Evolutionary conservation across 495 filamentous ascomycete species (phyloP), one percentile per base, ranked within the genome.

Genomic region (Aspergillus nidulans): DNA sequence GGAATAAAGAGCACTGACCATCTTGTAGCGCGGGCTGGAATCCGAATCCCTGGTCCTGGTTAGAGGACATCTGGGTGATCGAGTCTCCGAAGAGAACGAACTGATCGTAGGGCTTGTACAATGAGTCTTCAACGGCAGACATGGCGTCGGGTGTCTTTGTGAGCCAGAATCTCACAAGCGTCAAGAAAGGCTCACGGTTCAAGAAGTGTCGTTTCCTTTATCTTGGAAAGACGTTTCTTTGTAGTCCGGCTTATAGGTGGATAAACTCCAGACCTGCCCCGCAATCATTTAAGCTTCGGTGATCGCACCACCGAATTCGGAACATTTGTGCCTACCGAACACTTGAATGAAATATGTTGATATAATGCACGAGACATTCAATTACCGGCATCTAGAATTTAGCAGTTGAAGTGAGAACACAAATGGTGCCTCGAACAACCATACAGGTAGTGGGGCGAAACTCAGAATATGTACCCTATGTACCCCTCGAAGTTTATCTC

Each of bases 31-130:
- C 85, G 34, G 86, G 78, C 56, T 82, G 81, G 56, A 92, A 87
- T 8, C 78, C 85, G 67, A 90, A 91, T 23, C 85, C 87, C 51
- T 78, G 62, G 3, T 78, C 64, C 56, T 83, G 73, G 47, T 77
- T 74, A 52, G 74, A 77, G 38, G 81, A 79, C 32, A 74, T 69
- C 62, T 95, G 81, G 20, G 88, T 85, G 59, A 95, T 82, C 24
- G 87, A 91, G 64, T 95, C 90, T 25, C 90, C 90, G 62, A 95
- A 90, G 19, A 92, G 81, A 40, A 92, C 73, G 62, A 92, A 81
- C 63, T 91, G 88, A 53, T 84, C 81, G 55, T 80, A 80, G n/a
- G 76, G 74, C 56, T 66, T 58, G 59, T 63, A 67, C 19, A 56
- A 50, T 43, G 55, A 54, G 12, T 45, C 43, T 10, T 45, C 60